These are phyloP conservation scores for Naegleria gruberi DNA, from an alignment of 208 protist genomes.

Conservation along the genomic window DNA sequence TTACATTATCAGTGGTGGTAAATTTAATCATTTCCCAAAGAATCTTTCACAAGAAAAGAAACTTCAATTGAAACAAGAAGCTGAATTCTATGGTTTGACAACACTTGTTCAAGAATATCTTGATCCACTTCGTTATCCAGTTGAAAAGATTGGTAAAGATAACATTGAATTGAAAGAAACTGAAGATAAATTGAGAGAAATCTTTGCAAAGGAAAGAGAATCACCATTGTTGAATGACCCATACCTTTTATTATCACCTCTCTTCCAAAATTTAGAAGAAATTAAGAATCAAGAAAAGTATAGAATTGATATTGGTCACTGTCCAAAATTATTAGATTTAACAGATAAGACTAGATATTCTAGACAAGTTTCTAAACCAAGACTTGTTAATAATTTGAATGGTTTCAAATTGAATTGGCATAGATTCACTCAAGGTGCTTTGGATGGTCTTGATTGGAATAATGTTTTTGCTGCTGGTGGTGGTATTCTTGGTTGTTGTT, in stretches of 20 bases:
- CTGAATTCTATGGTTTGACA: not conserved
- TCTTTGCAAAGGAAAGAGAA: not conserved
- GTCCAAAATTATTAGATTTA: not conserved
- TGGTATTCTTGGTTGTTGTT: not conserved
- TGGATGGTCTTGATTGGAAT: not conserved
- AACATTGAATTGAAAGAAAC: not conserved
- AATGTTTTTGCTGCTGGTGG: slow-evolving; percentile 8
- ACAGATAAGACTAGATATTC: not conserved
- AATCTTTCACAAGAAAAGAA: not conserved
- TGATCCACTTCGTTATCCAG: slow-evolving; percentile 5
- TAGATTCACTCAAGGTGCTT: not conserved
- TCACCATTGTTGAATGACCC: not conserved
- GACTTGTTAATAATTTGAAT: not conserved
- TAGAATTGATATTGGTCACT: not conserved
- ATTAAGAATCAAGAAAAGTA: not conserved
- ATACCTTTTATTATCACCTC: not conserved
- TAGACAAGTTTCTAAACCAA: not conserved
- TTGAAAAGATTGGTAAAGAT: not conserved
- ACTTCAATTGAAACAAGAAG: not conserved
- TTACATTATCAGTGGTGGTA: not conserved
- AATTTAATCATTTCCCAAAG: not conserved
- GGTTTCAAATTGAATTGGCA: not conserved
- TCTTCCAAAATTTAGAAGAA: not conserved
- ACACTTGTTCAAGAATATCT: not conserved
- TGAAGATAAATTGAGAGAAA: slow-evolving; percentile 4